Evolutionary conservation across 2,329 filamentous ascomycete species (phyloP).

Genomic region (Onygenales sp.): DNA sequence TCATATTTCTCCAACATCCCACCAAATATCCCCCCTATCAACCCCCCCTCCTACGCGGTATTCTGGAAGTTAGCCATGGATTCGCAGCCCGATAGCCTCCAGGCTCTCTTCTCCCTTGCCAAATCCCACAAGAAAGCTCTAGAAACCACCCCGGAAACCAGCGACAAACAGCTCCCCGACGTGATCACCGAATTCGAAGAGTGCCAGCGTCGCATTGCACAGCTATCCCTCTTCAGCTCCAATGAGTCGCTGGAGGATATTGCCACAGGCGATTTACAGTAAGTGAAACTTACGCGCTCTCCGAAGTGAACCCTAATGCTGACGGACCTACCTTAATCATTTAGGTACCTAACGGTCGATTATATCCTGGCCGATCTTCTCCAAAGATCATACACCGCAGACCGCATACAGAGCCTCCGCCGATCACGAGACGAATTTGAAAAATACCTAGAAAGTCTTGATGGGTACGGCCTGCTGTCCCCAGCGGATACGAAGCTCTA

Average conservation of each 20-base stretch:
- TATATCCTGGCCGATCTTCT: constrained; percentile 72
- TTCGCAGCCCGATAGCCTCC: constrained; percentile 45
- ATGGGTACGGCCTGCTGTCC: constrained; percentile 66
- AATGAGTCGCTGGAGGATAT: constrained; percentile 88
- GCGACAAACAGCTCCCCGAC: constrained; percentile 50
- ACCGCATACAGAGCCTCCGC: constrained; percentile 55
- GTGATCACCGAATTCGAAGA: constrained; percentile 64
- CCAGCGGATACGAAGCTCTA: constrained; percentile 58
- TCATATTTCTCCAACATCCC: too few species aligned
- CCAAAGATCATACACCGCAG: constrained; percentile 53
- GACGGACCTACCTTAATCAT: too few species aligned
- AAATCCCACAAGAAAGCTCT: constrained; percentile 48
- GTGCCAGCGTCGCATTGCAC: constrained; percentile 59
- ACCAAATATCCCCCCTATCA: background rate
- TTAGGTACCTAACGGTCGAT: constrained; percentile 64
- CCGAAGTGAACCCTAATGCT: too few species aligned
- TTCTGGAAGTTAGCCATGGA: constrained; percentile 6
- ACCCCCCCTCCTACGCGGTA: background rate
- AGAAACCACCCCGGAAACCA: constrained; percentile 51
- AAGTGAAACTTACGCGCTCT: constrained; percentile 13
- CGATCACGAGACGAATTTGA: constrained; percentile 64
- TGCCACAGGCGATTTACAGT: constrained; percentile 73
- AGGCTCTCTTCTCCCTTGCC: constrained; percentile 45
- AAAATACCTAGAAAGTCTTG: constrained; percentile 63
- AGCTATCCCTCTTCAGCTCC: constrained; percentile 73